These are phyloP conservation scores for Akanthomyces muscarius DNA, from an alignment of 2,329 filamentous ascomycete genomes.

Conservation along the genomic window DNA sequence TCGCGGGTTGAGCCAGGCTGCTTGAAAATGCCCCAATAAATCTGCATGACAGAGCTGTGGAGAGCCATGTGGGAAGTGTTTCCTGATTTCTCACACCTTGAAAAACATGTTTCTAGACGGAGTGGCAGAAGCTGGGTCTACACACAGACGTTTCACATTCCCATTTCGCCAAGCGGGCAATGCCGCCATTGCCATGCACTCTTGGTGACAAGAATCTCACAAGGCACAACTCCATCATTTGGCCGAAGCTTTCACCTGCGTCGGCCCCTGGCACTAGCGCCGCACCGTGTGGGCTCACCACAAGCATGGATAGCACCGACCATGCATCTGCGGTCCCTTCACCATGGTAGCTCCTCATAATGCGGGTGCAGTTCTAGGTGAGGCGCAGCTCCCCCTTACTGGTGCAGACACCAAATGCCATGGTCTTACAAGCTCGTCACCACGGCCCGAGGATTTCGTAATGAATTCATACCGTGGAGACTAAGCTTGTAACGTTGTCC, in stretches of 20 bases:
- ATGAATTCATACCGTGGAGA: neutral
- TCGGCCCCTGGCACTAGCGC: conserved; percentile 13
- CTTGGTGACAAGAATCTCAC: neutral
- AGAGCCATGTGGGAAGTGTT: neutral
- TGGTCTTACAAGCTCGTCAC: neutral
- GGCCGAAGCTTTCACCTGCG: conserved; percentile 9
- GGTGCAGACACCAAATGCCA: conserved; percentile 1
- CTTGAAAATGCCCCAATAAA: neutral
- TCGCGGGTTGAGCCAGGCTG: neutral
- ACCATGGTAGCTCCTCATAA: conserved; percentile 3
- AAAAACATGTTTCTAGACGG: neutral
- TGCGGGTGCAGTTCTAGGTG: neutral
- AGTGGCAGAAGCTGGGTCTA: neutral
- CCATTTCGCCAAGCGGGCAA: neutral
- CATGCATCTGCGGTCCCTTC: conserved; percentile 10
- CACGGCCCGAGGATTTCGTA: neutral
- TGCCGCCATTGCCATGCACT: neutral
- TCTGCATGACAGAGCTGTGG: neutral
- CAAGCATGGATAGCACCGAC: conserved; percentile 20
- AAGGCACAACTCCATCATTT: neutral
- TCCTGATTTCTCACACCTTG: neutral
- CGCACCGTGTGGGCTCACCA: conserved; percentile 12
- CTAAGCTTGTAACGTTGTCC: neutral
- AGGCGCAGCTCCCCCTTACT: conserved; percentile 16
- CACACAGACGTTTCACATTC: conserved; percentile 1